Percentiles rank a stretch among this genome's conserved stretches.
Evolutionary conservation across 2,329 filamentous ascomycete genomes (phyloP).

Genomic region (Fonsecaea monophora): DNA sequence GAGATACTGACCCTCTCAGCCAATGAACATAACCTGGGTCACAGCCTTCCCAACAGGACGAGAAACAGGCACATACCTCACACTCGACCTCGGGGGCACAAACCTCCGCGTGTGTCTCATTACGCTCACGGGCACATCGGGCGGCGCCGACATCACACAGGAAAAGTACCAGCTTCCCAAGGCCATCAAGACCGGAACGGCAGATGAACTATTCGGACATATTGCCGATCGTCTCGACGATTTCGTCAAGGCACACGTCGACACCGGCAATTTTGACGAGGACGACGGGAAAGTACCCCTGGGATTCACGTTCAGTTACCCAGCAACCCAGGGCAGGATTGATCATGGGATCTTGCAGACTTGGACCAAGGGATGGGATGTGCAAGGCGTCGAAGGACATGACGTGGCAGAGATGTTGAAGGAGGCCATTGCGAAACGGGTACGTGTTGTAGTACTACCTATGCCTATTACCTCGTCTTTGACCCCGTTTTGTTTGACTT

Average conservation of each 20-base stretch:
- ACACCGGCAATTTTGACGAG: constrained; percentile 55
- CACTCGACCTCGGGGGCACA: constrained; percentile 89
- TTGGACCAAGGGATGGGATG: constrained; percentile 98
- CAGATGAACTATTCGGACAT: constrained; percentile 87
- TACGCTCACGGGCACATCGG: constrained; percentile 76
- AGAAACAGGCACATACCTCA: constrained; percentile 81
- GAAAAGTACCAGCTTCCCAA: constrained; percentile 86
- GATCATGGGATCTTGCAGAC: constrained; percentile 90
- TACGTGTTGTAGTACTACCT: constrained; percentile 45
- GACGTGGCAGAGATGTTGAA: constrained; percentile 86
- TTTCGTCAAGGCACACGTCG: constrained; percentile 80
- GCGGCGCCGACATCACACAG: constrained; percentile 87
- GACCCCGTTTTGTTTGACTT: not conserved
- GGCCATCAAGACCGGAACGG: constrained; percentile 77
- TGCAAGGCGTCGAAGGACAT: constrained; percentile 82
- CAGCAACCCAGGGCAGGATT: constrained; percentile 89
- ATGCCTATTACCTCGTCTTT: not conserved
- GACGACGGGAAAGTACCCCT: constrained; percentile 70
- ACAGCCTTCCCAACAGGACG: constrained; percentile 85
- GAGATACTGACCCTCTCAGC: constrained; percentile 57
- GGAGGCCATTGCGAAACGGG: constrained; percentile 71
- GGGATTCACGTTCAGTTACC: constrained; percentile 96
- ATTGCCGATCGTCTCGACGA: constrained; percentile 89
- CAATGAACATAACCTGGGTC: constrained; percentile 98
- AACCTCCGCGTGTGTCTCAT: constrained; percentile 91